Evolutionary conservation across 73 alveolate genomes (phyloP).

Genomic region (Breviolum minutum): DNA sequence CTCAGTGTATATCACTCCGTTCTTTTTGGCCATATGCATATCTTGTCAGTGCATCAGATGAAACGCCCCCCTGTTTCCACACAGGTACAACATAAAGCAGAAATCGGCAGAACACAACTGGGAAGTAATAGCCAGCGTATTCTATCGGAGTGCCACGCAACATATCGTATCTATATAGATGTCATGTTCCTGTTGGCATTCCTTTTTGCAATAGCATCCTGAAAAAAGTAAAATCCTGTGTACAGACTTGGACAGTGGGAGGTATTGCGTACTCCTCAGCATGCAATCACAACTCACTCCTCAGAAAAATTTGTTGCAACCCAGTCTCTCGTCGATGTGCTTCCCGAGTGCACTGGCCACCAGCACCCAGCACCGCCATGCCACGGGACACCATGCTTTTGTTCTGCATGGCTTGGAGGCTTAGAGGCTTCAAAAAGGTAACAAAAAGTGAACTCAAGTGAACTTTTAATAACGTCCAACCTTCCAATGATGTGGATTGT

Average conservation of each 20-base stretch:
- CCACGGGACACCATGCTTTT: slow-evolving; percentile 82
- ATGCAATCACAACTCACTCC: background rate
- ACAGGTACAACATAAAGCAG: too few species aligned
- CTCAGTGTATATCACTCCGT: background rate
- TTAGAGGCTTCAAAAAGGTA: background rate
- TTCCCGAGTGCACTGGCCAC: slow-evolving; percentile 77
- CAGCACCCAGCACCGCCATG: slow-evolving; percentile 93
- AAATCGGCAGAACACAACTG: too few species aligned
- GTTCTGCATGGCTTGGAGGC: slow-evolving; percentile 31
- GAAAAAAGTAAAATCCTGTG: too few species aligned
- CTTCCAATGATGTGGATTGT: background rate
- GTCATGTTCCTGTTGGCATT: too few species aligned
- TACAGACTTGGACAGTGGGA: too few species aligned
- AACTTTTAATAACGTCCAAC: background rate
- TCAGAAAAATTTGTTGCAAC: background rate
- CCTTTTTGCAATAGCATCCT: too few species aligned
- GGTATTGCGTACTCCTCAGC: background rate
- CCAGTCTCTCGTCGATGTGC: slow-evolving; percentile 67
- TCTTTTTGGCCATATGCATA: too few species aligned
- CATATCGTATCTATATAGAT: too few species aligned
- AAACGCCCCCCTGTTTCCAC: too few species aligned
- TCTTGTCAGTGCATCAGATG: too few species aligned
- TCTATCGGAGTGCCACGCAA: too few species aligned
- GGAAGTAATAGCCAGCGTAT: too few species aligned
- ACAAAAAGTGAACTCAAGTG: background rate